A percentile compares a stretch with the other conserved stretches of the same genome.
Evolutionary conservation across 1,284 basidiomycete species (phyloP).

Genomic region (Trichosporon sp.): DNA sequence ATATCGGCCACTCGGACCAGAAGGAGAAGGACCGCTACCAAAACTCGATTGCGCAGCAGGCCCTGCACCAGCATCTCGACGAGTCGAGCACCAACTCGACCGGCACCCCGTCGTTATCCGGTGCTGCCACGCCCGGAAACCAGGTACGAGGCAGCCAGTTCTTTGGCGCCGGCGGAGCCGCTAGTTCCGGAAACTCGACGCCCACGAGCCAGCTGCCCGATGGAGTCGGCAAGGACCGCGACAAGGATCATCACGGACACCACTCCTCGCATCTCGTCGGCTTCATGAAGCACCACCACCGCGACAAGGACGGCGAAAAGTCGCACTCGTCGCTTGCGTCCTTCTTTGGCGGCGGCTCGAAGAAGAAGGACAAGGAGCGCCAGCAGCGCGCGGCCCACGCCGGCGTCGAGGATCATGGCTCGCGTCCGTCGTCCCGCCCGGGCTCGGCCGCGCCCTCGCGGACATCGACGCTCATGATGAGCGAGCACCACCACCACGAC

Average conservation of each 20-base stretch:
- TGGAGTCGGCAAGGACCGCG: constrained; percentile 24
- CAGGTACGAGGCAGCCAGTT: constrained; percentile 51
- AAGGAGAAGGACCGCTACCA: constrained; percentile 22
- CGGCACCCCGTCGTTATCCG: constrained; percentile 35
- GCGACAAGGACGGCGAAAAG: constrained; percentile 56
- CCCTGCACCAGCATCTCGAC: constrained; percentile 19
- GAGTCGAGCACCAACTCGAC: constrained; percentile 22
- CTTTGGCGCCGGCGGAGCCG: constrained; percentile 34
- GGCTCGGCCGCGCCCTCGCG: constrained; percentile 46
- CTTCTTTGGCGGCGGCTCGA: constrained; percentile 55
- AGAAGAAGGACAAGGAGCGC: constrained; percentile 49
- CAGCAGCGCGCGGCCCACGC: constrained; percentile 46
- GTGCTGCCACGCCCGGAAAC: constrained; percentile 49
- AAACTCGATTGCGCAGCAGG: constrained; percentile 1
- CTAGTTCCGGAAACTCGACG: constrained; percentile 21
- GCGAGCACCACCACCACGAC: constrained; percentile 29
- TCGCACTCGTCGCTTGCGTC: constrained; percentile 54
- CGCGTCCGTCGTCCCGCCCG: constrained; percentile 36
- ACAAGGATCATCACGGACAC: constrained; percentile 41
- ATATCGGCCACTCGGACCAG: constrained; percentile 62
- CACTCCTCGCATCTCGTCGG: constrained; percentile 56
- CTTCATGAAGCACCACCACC: constrained; percentile 57
- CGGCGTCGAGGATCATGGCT: constrained; percentile 38
- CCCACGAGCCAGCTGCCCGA: constrained; percentile 27
- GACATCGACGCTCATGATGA: constrained; percentile 43